Base-by-base conservation (phyloP, 352 stramenopile species). In the Phytophthora pluvialis region DNA sequence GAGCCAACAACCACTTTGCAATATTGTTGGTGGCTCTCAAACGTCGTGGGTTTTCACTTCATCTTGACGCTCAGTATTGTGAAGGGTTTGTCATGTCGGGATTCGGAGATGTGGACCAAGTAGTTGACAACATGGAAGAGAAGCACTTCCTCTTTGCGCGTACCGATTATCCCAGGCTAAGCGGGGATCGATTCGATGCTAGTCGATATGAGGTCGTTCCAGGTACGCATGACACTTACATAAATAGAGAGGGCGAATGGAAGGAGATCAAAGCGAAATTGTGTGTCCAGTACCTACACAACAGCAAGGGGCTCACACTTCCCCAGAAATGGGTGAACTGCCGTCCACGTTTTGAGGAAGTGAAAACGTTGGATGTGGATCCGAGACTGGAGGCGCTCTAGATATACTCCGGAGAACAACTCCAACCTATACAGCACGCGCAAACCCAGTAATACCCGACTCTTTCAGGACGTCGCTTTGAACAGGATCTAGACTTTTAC, bases 321-420 rank as follows among this genome's bases (percentile, higher is more conserved):
- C 57, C 58, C 4, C 57, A 40, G 29, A 72, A 64, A 44, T 72
- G 57, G 64, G 51, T 68, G n/a, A 18, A 5, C 0, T 63, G 57
- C 36, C 56, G 49, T n/a, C 7, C 35, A 11, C 49, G 56, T 1
- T 59, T 58, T n/a, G 44, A 72, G 7, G 16, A 59, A 12, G 47
- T 58, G 8, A 33, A 18, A 18, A 29, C 40, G 16, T 7, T 5
- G 29, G 40, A 16, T 16, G 40, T 28, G 3, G 40, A 46, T 46
- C 40, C 7, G 11, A 29, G 10, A 12, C 18, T 46, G 18, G 15
- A 46, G 18, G 40, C 40, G 16, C 40, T 46, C 9, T 46, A 29
- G n/a, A 15, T 46, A 12, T 44, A 44, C 38, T 8, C n/a, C n/a
- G n/a, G n/a, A n/a, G n/a, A n/a, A n/a, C n/a, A n/a, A n/a, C n/a